Conservation (phyloP, 208 protist species). For the Crithidia expoeki region DNA sequence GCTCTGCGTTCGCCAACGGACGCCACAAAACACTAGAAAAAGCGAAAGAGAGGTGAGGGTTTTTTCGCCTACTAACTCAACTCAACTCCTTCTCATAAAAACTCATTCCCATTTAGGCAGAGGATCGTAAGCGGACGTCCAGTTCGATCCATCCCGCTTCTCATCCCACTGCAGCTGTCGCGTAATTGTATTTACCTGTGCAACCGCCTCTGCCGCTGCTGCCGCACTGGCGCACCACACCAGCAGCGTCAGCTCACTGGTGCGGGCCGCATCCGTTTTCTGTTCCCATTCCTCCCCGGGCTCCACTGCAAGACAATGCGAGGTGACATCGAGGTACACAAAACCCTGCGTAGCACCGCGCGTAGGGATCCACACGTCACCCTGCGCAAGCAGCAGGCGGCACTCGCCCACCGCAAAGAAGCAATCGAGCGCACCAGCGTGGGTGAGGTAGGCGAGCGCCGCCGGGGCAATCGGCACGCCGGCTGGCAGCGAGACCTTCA, state of each 20-base stretch:
- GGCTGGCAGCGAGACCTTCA: constrained; percentile 13
- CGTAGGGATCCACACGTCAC: constrained; percentile 55
- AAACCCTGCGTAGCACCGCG: constrained; percentile 36
- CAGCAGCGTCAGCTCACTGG: constrained; percentile 42
- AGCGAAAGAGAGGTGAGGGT: background rate
- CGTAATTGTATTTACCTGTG: constrained; percentile 20
- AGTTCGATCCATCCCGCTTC: constrained; percentile 32
- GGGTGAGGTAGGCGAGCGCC: constrained; percentile 42
- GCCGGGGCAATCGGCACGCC: constrained; percentile 41
- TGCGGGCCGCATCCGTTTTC: constrained; percentile 15
- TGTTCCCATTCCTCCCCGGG: constrained; percentile 36
- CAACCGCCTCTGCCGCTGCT: constrained; percentile 10
- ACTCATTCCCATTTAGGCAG: constrained; percentile 42
- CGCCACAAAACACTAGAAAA: too few relatives aligned
- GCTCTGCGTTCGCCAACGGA: too few relatives aligned
- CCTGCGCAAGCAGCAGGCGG: constrained; percentile 43
- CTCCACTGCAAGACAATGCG: constrained; percentile 55
- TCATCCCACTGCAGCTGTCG: constrained; percentile 38
- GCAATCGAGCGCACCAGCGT: constrained; percentile 32
- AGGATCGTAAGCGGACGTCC: constrained; percentile 27
- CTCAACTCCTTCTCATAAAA: too few relatives aligned
- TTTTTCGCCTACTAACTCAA: background rate
- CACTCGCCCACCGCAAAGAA: constrained; percentile 34
- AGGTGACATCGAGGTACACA: constrained; percentile 40
- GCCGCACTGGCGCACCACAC: constrained; percentile 30